A percentile compares a stretch with the other conserved stretches of the same genome.
Conservation (phyloP, 83 land plant species). For the Picea mariana region DNA sequence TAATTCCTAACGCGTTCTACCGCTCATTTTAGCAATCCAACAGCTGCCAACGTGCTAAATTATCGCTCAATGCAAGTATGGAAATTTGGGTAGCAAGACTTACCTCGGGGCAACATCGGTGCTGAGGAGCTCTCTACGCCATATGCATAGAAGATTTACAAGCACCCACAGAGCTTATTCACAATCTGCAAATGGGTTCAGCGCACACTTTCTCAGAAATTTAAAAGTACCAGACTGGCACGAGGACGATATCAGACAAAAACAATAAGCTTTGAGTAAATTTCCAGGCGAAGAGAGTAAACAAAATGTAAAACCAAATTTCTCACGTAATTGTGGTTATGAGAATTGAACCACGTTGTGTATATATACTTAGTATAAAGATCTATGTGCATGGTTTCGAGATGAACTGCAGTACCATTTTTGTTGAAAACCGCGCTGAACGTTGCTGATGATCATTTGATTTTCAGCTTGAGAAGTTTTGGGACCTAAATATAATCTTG, state of each 20-base stretch:
- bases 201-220: neutral
- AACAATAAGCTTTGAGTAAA: neutral
- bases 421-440: too few species aligned
- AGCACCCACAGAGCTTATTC: neutral
- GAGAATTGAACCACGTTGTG: too few species aligned
- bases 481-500: too few species aligned
- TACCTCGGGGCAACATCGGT: slow-evolving; percentile 17
- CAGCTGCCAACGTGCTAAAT: too few species aligned
- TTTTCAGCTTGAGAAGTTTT: too few species aligned
- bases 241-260: neutral
- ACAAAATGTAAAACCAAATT: neutral
- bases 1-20: neutral
- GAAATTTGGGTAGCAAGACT: neutral
- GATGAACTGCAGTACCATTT: too few species aligned
- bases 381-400: too few species aligned
- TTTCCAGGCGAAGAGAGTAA: neutral
- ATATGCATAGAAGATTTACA: neutral
- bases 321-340: too few species aligned
- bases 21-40: neutral
- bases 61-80: neutral
- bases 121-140: too few species aligned
- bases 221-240: neutral
- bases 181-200: neutral
- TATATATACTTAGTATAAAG: too few species aligned
- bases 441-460: too few species aligned